A percentile compares a stretch with the other conserved stretches of the same genome.
Conservation (phyloP, 2,329 filamentous ascomycete genomes). For the Botrytis elliptica region DNA sequence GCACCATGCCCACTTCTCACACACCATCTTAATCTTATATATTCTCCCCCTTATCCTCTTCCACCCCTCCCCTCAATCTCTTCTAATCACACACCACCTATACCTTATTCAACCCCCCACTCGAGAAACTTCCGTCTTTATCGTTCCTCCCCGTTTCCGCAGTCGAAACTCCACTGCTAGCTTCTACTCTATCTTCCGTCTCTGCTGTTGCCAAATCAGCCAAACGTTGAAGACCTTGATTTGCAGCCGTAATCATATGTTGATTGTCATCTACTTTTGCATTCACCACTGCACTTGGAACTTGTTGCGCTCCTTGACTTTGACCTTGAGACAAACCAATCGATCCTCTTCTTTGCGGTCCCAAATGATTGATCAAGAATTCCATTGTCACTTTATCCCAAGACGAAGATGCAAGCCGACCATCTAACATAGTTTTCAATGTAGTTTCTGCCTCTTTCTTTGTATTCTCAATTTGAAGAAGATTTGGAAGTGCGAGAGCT, state of each 20-base stretch:
- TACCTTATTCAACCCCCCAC: background rate
- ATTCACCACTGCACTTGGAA: background rate
- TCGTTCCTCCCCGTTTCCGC: background rate
- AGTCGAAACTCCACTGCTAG: background rate
- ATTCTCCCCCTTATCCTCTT: background rate
- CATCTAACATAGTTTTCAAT: constrained; percentile 57
- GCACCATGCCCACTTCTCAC: background rate
- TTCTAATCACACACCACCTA: background rate
- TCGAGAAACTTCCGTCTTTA: background rate
- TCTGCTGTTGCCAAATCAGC: constrained; percentile 49
- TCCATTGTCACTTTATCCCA: constrained; percentile 59
- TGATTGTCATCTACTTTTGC: constrained; percentile 24
- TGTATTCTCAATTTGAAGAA: constrained; percentile 54
- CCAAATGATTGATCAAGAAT: constrained; percentile 31
- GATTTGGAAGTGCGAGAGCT: constrained; percentile 59
- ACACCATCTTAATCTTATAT: background rate
- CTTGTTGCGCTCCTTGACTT: background rate
- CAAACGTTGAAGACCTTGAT: constrained; percentile 53
- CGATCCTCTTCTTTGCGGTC: background rate
- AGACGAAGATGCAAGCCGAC: constrained; percentile 47
- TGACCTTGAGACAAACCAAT: background rate
- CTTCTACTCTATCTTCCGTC: constrained; percentile 15
- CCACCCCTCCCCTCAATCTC: too few species aligned
- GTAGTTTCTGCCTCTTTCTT: constrained; percentile 56
- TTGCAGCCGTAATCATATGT: constrained; percentile 30